phyloP scores from a whole-genome alignment of 371 early-diverging fungal species.

The Rhizopus arrhizus region DNA sequence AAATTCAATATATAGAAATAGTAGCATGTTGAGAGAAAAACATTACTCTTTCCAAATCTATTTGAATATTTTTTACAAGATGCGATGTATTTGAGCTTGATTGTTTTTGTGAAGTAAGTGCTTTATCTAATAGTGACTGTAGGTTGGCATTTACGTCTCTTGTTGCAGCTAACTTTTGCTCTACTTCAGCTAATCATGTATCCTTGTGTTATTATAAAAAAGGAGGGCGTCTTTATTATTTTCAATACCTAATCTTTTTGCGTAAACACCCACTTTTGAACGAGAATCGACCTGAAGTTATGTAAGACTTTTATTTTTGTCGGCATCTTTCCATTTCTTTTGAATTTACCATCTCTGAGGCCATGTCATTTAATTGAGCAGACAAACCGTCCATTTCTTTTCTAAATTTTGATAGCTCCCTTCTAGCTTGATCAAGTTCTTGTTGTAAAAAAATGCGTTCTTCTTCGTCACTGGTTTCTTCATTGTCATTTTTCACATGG shows the following conservation, averaged over 20 bases:
- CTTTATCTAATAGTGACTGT: slow-evolving; percentile 59
- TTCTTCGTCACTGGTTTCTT: slow-evolving; percentile 24
- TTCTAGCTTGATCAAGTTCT: slow-evolving; percentile 61
- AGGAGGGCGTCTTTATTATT: too few species aligned
- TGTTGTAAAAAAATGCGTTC: slow-evolving; percentile 59
- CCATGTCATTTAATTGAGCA: slow-evolving; percentile 68
- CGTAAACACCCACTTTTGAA: slow-evolving; percentile 61
- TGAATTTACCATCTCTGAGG: slow-evolving; percentile 57
- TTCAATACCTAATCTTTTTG: slow-evolving; percentile 53
- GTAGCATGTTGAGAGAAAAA: neutral
- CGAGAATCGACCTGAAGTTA: slow-evolving; percentile 52
- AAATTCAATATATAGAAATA: neutral
- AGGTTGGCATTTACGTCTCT: slow-evolving; percentile 66
- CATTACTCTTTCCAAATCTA: slow-evolving; percentile 60
- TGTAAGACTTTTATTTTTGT: neutral
- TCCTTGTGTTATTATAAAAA: too few species aligned
- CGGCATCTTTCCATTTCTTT: neutral
- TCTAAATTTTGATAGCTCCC: slow-evolving; percentile 62
- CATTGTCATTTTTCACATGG: slow-evolving; percentile 5
- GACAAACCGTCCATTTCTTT: slow-evolving; percentile 66
- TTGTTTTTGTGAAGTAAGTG: slow-evolving; percentile 63
- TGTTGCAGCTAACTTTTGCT: slow-evolving; percentile 64
- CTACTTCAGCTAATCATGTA: slow-evolving; percentile 52
- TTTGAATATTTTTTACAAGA: slow-evolving; percentile 64
- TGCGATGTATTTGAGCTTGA: slow-evolving; percentile 65